Evolutionary conservation across 2,329 filamentous ascomycete genomes (phyloP), one percentile per base, ranked within the genome.

Genomic region (Berkeleyomyces rouxiae): DNA sequence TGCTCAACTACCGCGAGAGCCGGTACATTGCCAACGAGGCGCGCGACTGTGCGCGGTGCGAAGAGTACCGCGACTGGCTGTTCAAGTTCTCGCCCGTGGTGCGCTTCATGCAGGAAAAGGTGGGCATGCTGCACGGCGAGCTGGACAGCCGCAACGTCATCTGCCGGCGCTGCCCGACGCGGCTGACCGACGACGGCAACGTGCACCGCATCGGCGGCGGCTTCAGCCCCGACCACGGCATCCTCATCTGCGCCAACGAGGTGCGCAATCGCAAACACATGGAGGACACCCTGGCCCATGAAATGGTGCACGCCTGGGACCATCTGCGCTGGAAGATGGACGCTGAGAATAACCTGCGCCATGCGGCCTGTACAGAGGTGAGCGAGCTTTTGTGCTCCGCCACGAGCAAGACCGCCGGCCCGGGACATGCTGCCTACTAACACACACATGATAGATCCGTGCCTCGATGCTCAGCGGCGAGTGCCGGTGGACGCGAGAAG

Each of bases 271-370:
- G 84, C 63, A 84, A 85, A 40, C 90, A 96, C 71, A 73, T 96
- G 68, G 93, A 99, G 76, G 93, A 99, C 72, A 96, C 91, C 9
- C 77, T 99, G 70, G 86, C 91, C 37, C 93, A 99, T 74, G 93
- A 99, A 76, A 95, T 99, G 90, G 87, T 99, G 61, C 93, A 99
- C 73, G 91, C 91, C 0, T 97, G 90, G 79, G 93, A 99, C 72
- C 87, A 95, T 72, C 71, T 97, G 68, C 78, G 92, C 66, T 99
- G 90, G 78, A 93, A 96, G 74, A 84, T 96, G 53, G 86, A 97
- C 70, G 88, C 87, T 77, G 77, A 80, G 68, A 88, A 76, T 76
- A 78, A 90, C 72, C 72, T 99, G 73, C 84, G 85, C 72, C 93
- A 99, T 74, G 88, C 91, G 43, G 93, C 93, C 62, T 99, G 93